These are phyloP conservation scores for Diaporthe helianthi DNA, from an alignment of 2,329 filamentous ascomycete genomes.

Conservation along the genomic window DNA sequence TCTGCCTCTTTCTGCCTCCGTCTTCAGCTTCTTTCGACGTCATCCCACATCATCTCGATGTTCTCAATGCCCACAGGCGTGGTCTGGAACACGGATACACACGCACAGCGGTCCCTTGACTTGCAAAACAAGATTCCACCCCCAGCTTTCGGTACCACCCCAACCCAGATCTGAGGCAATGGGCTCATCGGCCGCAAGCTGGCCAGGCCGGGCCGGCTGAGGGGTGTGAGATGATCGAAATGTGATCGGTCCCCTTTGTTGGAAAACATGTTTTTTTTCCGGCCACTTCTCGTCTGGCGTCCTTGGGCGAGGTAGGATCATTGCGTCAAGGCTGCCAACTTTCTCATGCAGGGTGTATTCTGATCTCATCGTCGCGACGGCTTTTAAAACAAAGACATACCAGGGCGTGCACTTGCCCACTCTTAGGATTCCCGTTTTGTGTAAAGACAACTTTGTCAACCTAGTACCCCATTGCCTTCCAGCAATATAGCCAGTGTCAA, in stretches of 20 bases:
- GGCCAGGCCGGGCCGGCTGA: not conserved
- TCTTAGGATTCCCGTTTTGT: not conserved
- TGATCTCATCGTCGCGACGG: constrained; percentile 4
- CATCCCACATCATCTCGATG: constrained; percentile 31
- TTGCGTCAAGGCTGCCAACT: constrained; percentile 36
- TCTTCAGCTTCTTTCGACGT: constrained; percentile 31
- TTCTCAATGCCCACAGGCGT: constrained; percentile 14
- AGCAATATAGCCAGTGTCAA: not conserved
- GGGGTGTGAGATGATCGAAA: constrained; percentile 24
- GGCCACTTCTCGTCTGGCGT: not conserved
- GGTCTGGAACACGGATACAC: constrained; percentile 21
- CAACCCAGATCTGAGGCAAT: not conserved
- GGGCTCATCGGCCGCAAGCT: constrained; percentile 1
- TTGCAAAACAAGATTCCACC: constrained; percentile 32
- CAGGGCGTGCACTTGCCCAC: constrained; percentile 28
- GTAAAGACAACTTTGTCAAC: constrained; percentile 18
- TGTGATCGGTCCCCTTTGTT: constrained; percentile 11
- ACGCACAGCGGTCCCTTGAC: constrained; percentile 17
- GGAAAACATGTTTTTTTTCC: constrained; percentile 28
- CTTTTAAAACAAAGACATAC: constrained; percentile 34
- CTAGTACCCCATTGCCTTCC: not conserved
- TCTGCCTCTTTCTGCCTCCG: constrained; percentile 5
- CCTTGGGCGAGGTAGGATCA: constrained; percentile 7
- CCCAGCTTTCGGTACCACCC: constrained; percentile 14
- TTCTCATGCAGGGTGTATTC: constrained; percentile 31